phyloP scores from a whole-genome alignment of 2,329 filamentous ascomycete species.

The Apiospora phragmitis region DNA sequence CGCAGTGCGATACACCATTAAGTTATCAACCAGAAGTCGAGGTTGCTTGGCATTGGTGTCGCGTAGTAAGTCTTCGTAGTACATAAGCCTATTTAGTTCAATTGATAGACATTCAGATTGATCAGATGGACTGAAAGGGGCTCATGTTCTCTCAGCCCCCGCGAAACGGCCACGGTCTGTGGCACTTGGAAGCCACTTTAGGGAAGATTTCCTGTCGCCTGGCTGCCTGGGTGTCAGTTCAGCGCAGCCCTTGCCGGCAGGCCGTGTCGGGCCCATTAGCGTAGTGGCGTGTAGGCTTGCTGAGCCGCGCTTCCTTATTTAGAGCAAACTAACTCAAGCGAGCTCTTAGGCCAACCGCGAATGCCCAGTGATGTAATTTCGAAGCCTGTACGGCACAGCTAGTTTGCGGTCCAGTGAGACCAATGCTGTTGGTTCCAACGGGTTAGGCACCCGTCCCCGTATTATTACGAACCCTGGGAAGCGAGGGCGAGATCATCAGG shows the following conservation, averaged over 20 bases:
- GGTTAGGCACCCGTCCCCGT: not conserved
- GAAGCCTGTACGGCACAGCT: not conserved
- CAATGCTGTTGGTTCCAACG: not conserved
- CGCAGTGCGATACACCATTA: not conserved
- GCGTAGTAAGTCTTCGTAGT: not conserved
- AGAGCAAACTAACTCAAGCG: not conserved
- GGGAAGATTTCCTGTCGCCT: not conserved
- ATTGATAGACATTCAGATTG: not conserved
- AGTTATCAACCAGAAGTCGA: not conserved
- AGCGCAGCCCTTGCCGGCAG: not conserved
- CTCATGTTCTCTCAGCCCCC: not conserved
- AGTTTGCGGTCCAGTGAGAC: not conserved
- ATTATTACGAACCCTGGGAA: not conserved
- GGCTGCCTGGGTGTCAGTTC: not conserved
- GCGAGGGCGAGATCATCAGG: not conserved
- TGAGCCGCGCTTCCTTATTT: not conserved
- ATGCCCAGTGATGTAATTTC: not conserved
- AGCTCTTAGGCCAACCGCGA: not conserved
- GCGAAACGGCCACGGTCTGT: not conserved
- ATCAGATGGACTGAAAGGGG: not conserved
- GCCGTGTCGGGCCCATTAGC: not conserved
- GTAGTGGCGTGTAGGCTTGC: not conserved
- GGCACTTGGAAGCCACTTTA: not conserved
- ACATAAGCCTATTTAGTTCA: too few species aligned
- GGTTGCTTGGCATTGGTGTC: not conserved